Percentiles rank a stretch among this genome's conserved stretches.
Conservation (phyloP, 495 filamentous ascomycete genomes). For the Penicillium antarcticum region DNA sequence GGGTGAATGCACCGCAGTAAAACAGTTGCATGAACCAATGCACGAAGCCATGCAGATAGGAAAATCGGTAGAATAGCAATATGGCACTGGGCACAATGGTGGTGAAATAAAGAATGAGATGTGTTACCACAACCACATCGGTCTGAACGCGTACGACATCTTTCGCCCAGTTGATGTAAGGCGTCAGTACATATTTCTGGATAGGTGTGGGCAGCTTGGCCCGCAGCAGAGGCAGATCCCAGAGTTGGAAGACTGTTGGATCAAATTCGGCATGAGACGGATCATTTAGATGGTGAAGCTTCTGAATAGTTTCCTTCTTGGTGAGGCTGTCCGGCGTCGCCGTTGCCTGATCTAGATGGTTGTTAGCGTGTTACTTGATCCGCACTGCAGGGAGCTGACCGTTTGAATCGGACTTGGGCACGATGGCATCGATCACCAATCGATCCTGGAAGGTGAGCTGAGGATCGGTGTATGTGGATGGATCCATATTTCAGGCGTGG, state of each 20-base stretch:
- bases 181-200: constrained; percentile 47
- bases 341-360: constrained; percentile 14
- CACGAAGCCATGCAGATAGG: constrained; percentile 58
- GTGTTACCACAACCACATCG: constrained; percentile 74
- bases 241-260: constrained; percentile 51
- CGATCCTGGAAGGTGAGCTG: constrained; percentile 48
- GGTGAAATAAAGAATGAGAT: constrained; percentile 66
- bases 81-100: constrained; percentile 66
- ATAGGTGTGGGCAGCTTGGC: constrained; percentile 31
- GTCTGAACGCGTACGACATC: constrained; percentile 55
- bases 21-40: constrained; percentile 61
- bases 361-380: constrained; percentile 12
- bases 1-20: constrained; percentile 68
- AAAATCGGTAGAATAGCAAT: constrained; percentile 61
- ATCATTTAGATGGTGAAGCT: constrained; percentile 53
- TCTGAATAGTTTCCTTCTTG: constrained; percentile 27
- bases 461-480: constrained; percentile 40
- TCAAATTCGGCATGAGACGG: constrained; percentile 42
- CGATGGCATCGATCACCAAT: constrained; percentile 47
- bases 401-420: constrained; percentile 23
- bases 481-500: constrained; percentile 25
- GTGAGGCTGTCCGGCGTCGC: constrained; percentile 14
- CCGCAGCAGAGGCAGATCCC: constrained; percentile 44
- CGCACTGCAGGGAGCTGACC: constrained; percentile 12
- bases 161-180: constrained; percentile 54